Conservation (phyloP, 805 yeast genomes). For the Dipodascopsis tothii region DNA sequence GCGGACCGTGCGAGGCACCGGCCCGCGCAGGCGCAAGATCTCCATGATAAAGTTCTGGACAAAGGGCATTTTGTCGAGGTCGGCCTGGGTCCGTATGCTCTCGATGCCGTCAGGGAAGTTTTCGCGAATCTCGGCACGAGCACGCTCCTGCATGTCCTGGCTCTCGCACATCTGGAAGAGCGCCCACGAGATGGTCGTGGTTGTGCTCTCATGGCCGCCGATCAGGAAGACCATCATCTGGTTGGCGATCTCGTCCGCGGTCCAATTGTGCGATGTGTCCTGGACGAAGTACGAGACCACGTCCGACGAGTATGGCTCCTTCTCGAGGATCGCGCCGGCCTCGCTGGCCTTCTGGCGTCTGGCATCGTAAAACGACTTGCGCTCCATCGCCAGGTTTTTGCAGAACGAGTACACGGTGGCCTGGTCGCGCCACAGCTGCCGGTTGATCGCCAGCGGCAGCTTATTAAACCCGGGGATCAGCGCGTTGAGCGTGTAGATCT, state of each 20-base stretch:
- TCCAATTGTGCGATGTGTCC: conserved; percentile 10
- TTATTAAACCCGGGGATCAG: conserved; percentile 13
- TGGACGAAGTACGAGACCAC: conserved; percentile 10
- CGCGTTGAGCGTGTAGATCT: conserved; percentile 1
- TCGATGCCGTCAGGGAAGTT: conserved; percentile 15
- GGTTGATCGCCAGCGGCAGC: conserved; percentile 8
- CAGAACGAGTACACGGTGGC: not conserved
- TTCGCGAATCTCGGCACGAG: conserved; percentile 12
- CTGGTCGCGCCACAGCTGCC: conserved; percentile 1
- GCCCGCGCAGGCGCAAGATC: conserved; percentile 8
- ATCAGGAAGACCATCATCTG: conserved; percentile 18
- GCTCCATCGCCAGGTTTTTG: conserved; percentile 1
- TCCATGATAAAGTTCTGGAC: conserved; percentile 15
- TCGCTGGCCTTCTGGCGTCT: no score
- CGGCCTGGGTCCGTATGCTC: conserved; percentile 5
- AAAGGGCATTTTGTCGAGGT: conserved; percentile 8
- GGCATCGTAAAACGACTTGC: no score
- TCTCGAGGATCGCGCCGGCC: not conserved
- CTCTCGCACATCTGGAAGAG: conserved; percentile 5
- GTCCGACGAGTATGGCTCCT: conserved; percentile 1
- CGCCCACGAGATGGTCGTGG: conserved; percentile 14
- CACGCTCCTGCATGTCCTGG: conserved; percentile 11
- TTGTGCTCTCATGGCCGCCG: conserved; percentile 21
- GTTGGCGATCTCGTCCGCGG: conserved; percentile 15
- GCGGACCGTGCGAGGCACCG: conserved; percentile 16